These are phyloP conservation scores for Solanum gracilifrons DNA, from an alignment of 257 asterid species.

Conservation along the genomic window DNA sequence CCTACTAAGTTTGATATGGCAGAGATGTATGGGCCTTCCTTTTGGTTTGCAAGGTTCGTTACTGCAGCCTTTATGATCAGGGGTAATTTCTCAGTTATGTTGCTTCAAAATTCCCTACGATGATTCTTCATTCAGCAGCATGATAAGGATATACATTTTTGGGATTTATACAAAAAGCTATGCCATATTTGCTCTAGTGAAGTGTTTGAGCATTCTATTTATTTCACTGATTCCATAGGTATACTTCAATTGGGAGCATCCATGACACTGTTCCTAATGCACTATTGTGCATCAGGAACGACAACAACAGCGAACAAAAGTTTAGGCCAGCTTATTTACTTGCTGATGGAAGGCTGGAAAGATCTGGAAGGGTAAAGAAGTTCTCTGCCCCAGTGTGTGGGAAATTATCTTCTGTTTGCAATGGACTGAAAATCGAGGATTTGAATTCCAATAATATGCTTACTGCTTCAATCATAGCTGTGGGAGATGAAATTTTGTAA, in stretches of 20 bases:
- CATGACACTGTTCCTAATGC: constrained; percentile 90
- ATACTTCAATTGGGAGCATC: constrained; percentile 94
- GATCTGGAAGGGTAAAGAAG: constrained; percentile 83
- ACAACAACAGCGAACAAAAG: constrained; percentile 29
- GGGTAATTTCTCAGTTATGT: constrained; percentile 39
- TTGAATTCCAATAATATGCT: constrained; percentile 20
- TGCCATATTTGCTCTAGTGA: not conserved
- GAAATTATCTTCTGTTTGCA: constrained; percentile 27
- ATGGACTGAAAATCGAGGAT: constrained; percentile 44
- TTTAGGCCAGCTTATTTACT: constrained; percentile 82
- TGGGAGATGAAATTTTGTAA: constrained; percentile 94
- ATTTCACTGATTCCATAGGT: constrained; percentile 34
- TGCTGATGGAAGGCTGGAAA: constrained; percentile 83
- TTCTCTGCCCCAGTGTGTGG: constrained; percentile 17
- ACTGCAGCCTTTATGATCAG: constrained; percentile 92
- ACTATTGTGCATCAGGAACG: constrained; percentile 32
- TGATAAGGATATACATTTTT: not conserved
- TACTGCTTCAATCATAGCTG: constrained; percentile 67
- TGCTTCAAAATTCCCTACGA: not conserved
- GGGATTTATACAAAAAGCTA: not conserved
- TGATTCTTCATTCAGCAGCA: not conserved
- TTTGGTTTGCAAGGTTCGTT: constrained; percentile 76
- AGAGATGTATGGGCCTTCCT: constrained; percentile 97
- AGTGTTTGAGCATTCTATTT: not conserved
- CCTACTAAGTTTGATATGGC: constrained; percentile 26